Conservation (phyloP, 768 basidiomycete genomes). For the Cystobasidium tubakii region DNA sequence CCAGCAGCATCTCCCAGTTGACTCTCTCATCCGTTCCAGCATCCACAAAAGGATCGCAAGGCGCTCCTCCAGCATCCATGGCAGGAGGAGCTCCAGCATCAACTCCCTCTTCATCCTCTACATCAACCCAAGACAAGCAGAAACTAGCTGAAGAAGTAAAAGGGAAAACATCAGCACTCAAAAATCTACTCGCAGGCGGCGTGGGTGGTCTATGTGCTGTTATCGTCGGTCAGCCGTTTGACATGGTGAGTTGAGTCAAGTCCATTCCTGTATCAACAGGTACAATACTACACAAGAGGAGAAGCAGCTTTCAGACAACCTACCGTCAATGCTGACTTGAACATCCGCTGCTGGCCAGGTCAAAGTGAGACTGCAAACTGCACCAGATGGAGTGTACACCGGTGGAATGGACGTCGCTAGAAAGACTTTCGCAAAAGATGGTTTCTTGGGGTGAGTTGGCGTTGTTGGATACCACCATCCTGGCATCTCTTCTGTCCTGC, state of each 20-base stretch:
- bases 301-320: too few relatives aligned
- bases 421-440: slow-evolving; percentile 85
- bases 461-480: slow-evolving; percentile 2
- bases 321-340: background rate
- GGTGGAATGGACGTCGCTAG: slow-evolving; percentile 90
- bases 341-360: background rate
- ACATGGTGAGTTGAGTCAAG: slow-evolving; percentile 59
- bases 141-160: slow-evolving; percentile 33
- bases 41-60: slow-evolving; percentile 7
- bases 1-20: background rate
- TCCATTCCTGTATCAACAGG: background rate
- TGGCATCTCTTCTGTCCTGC: background rate
- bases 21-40: too few relatives aligned
- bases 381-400: slow-evolving; percentile 75
- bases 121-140: background rate
- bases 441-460: slow-evolving; percentile 64
- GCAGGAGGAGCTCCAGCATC: background rate
- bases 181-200: slow-evolving; percentile 89
- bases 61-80: background rate
- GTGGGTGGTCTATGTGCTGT: slow-evolving; percentile 83
- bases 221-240: slow-evolving; percentile 94
- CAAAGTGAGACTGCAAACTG: slow-evolving; percentile 93
- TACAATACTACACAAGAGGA: too few relatives aligned
- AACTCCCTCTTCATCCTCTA: background rate
- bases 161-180: slow-evolving; percentile 50